These are phyloP conservation scores for Exserohilum rostratum DNA, from an alignment of 2,329 filamentous ascomycete species.

Conservation along the genomic window DNA sequence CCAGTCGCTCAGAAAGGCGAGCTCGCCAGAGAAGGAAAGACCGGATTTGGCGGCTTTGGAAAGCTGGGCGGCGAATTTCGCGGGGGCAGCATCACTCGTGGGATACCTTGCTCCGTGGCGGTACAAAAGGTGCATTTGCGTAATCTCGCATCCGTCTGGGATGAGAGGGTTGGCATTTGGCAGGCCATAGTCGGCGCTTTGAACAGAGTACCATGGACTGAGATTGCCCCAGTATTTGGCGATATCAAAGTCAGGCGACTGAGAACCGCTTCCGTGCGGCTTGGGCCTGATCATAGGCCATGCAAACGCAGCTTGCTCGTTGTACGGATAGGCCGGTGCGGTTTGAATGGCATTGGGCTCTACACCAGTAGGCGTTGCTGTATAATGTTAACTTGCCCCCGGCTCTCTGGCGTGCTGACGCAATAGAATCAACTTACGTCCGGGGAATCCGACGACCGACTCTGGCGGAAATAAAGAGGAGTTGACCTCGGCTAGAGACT, in stretches of 20 bases:
- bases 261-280: constrained; percentile 25
- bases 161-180: constrained; percentile 33
- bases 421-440: constrained; percentile 13
- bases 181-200: constrained; percentile 36
- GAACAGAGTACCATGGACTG: constrained; percentile 38
- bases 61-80: constrained; percentile 34
- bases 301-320: constrained; percentile 24
- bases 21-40: constrained; percentile 32
- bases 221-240: constrained; percentile 42
- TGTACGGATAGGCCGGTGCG: constrained; percentile 38
- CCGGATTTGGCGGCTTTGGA: constrained; percentile 34
- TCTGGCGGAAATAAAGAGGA: constrained; percentile 35
- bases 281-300: constrained; percentile 34
- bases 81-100: constrained; percentile 33
- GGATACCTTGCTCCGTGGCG: constrained; percentile 41
- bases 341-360: constrained; percentile 39
- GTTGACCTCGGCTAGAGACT: constrained; percentile 27
- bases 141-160: constrained; percentile 35
- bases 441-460: constrained; percentile 35
- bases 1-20: constrained; percentile 35
- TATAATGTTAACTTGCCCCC: background rate
- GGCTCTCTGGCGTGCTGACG: background rate
- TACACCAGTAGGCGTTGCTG: constrained; percentile 34
- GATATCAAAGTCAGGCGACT: constrained; percentile 33
- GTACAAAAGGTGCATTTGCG: constrained; percentile 38